A percentile compares a stretch with the other conserved stretches of the same genome.
phyloP scores from a whole-genome alignment of 163 green algal species.

The Chlorella variabilis region DNA sequence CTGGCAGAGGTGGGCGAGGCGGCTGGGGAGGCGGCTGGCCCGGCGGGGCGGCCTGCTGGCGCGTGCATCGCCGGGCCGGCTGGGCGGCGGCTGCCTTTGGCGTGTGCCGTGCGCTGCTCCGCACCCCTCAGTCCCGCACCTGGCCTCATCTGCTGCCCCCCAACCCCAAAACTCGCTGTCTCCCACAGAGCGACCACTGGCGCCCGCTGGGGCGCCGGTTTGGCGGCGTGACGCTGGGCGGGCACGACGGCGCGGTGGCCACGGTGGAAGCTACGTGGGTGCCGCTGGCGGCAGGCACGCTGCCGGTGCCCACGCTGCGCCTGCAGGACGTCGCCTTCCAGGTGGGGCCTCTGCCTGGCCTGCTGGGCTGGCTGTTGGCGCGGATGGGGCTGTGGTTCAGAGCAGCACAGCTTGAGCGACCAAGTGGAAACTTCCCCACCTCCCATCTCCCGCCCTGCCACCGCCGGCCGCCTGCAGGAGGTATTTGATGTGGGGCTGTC shows the following conservation, averaged over 20 bases:
- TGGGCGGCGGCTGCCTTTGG: neutral
- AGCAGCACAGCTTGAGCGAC: neutral
- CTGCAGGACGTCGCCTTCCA: conserved; percentile 50
- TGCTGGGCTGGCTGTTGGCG: neutral
- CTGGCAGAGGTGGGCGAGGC: conserved; percentile 10
- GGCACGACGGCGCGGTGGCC: conserved; percentile 33
- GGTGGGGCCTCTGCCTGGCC: conserved; percentile 4
- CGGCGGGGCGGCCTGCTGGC: no score
- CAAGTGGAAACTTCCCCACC: no score
- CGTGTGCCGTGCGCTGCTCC: no score
- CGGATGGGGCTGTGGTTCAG: neutral
- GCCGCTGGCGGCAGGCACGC: conserved; percentile 42
- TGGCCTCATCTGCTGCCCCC: no score
- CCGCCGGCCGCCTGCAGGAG: neutral
- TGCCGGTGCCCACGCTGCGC: conserved; percentile 52
- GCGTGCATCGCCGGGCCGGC: no score
- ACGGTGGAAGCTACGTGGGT: conserved; percentile 62
- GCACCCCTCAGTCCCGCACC: no score
- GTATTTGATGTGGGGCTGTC: conserved; percentile 24
- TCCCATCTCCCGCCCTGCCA: no score
- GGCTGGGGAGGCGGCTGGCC: no score
- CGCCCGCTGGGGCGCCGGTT: conserved; percentile 19
- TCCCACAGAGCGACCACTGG: conserved; percentile 48
- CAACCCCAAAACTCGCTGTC: neutral
- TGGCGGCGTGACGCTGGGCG: conserved; percentile 47